Percentiles rank a stretch among this genome's conserved stretches.
These are phyloP conservation scores for Streptanthus diversifolius DNA, from an alignment of 345 rosid species.

Conservation along the genomic window DNA sequence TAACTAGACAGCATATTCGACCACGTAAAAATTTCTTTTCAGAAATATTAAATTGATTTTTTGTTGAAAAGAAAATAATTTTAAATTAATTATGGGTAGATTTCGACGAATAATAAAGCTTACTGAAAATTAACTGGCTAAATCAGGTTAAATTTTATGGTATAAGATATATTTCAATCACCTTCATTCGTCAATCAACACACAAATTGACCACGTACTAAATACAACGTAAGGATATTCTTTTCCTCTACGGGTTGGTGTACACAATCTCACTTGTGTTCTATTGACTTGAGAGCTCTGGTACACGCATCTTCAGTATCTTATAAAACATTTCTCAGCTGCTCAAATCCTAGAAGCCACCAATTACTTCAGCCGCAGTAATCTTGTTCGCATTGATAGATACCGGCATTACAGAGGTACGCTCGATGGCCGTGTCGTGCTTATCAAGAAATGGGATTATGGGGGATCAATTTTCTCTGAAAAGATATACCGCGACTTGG, in stretches of 20 bases:
- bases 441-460: constrained; percentile 23
- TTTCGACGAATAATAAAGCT: background rate
- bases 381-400: constrained; percentile 9
- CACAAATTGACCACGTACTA: background rate
- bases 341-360: constrained; percentile 5
- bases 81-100: too few species aligned
- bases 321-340: constrained; percentile 3
- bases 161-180: background rate
- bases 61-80: background rate
- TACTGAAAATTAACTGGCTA: background rate
- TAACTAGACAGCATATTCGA: background rate
- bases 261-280: background rate
- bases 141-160: background rate
- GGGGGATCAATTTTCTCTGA: constrained; percentile 14
- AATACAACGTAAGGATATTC: background rate
- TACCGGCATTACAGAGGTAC: constrained; percentile 7
- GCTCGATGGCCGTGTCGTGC: background rate
- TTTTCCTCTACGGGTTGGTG: background rate
- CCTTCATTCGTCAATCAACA: background rate
- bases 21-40: background rate
- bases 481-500: constrained; percentile 8
- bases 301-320: background rate
- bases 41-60: too few species aligned
- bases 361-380: constrained; percentile 1
- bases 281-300: background rate